A percentile compares a stretch with the other conserved stretches of the same genome.
Evolutionary conservation across 2,329 filamentous ascomycete species (phyloP).

Genomic region (Botryotinia narcissicola): DNA sequence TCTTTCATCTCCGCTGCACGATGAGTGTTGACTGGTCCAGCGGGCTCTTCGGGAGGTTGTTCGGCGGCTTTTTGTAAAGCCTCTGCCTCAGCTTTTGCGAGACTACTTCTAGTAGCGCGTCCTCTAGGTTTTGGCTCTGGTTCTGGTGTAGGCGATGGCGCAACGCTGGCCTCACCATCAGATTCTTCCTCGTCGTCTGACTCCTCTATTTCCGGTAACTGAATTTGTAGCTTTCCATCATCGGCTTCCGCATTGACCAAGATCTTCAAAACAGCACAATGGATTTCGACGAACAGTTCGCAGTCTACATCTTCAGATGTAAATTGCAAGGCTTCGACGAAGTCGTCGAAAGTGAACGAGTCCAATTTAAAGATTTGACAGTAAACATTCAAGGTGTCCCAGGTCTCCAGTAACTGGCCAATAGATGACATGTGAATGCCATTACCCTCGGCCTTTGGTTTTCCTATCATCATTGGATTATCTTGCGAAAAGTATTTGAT

Average conservation of each 20-base stretch:
- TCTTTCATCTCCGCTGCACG: constrained; percentile 73
- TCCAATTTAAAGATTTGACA: constrained; percentile 91
- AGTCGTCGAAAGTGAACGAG: constrained; percentile 97
- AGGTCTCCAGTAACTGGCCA: constrained; percentile 82
- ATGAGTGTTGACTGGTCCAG: constrained; percentile 53
- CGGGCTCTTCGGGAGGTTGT: constrained; percentile 41
- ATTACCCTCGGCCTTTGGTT: constrained; percentile 48
- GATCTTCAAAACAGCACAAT: constrained; percentile 86
- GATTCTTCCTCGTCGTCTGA: constrained; percentile 67
- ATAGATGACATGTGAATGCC: constrained; percentile 80
- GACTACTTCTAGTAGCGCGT: constrained; percentile 79
- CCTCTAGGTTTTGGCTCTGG: constrained; percentile 64
- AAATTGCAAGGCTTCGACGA: constrained; percentile 80
- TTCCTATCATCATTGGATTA: constrained; percentile 51
- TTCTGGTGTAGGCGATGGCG: constrained; percentile 62
- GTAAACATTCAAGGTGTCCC: constrained; percentile 98
- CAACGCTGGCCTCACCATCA: constrained; percentile 52
- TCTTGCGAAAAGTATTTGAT: constrained; percentile 75
- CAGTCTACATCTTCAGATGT: constrained; percentile 72
- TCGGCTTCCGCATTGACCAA: constrained; percentile 74
- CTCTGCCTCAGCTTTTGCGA: constrained; percentile 77
- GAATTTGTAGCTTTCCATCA: constrained; percentile 75
- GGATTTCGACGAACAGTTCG: constrained; percentile 83
- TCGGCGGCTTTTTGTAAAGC: constrained; percentile 53
- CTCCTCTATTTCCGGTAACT: constrained; percentile 69